Base-by-base conservation (phyloP, 139 green algal genomes). In the Volvox reticuliferus region DNA sequence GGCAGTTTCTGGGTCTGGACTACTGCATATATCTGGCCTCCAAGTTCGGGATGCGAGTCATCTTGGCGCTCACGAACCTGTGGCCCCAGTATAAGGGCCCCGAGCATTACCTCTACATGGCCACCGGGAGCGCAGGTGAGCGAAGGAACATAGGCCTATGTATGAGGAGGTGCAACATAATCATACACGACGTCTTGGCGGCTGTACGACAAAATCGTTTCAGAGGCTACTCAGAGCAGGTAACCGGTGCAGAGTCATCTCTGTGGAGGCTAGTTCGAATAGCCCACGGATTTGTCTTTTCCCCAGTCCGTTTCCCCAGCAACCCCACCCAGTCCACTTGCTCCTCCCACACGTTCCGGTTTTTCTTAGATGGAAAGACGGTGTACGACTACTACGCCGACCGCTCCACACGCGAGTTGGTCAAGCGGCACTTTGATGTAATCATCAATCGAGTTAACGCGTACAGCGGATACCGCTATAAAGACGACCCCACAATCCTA, bases 401-500 rank as follows among this genome's bases (percentile, higher is more conserved):
- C 81, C n/a, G 67, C 0, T 12, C n/a, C 71, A 85, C 87, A 65
- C 75, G 81, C 2, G 69, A 88, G 28, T 78, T 95, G 33, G 96
- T 95, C 88, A 95, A 95, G 82, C 62, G 89, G 24, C 92, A 95
- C 81, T 90, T 95, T 30, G 73, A 63, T 75, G 78, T 26, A 22
- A 87, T 97, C 20, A 21, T 96, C 5, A 79, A 82, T 24, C 90
- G 96, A 1, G 81, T 91, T 19, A 98, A 98, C 88, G 93, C 93
- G 14, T 92, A 97, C 88, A 98, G 88, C 19, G 93, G 95, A 0
- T 22, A 92, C 32, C 21, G 18, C 12, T 98, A 97, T 89, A 87
- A 69, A 21, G 91, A 97, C 37, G 96, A 98, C 81, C 94, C 94
- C 37, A 95, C 95, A 37, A 96, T 98, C 78, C 92, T 98, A 65